Evolutionary conservation across 2,329 filamentous ascomycete species (phyloP), one percentile per base, ranked within the genome.

Genomic region (Ophiostoma pallidulum): DNA sequence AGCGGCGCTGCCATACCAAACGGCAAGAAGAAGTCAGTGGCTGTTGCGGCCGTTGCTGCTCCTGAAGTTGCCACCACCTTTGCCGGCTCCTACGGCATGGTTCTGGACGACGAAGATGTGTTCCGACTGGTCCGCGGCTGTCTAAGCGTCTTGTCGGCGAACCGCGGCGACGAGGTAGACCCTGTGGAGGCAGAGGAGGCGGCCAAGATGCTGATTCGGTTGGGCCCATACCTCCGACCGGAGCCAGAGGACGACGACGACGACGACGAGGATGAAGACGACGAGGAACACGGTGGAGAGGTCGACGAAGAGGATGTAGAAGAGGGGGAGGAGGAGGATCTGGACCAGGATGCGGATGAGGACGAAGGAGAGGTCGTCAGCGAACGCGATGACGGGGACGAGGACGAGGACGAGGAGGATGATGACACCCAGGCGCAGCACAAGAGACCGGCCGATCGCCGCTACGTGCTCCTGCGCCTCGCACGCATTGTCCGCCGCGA

Each of bases 401-500:
- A 64, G 8, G 62, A 68, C 2, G 24, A 44, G 10, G 28, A 22
- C 3, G 6, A 35, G 2, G 41, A 8, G 4, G 29, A 18, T 1
- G 22, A 35, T 4, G 19, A 37, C 2, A 29, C 37, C 10, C 28
- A 28, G 14, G n/a, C n/a, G n/a, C n/a, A n/a, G n/a, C n/a, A n/a
- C n/a, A 47, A 44, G 26, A 43, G 33, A 18, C 50, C 50, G 16
- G 46, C 53, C 14, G 50, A 53, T 36, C 51, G 51, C 19, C 50
- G 45, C 32, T 90, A 87, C 64, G 73, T 97, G 47, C 84, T 95
- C 60, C 77, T 79, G 57, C 83, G 87, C 57, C 74, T 94, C 3
- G 84, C 87, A 0, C 81, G 80, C 51, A 82, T 94, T 50, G 73
- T 96, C 32, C 80, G 91, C 38, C 81, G 84, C 55, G 87, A 94